A percentile compares a stretch with the other conserved stretches of the same genome.
Evolutionary conservation across 1,284 basidiomycete genomes (phyloP).

Genomic region (Apiotrichum montevideense): DNA sequence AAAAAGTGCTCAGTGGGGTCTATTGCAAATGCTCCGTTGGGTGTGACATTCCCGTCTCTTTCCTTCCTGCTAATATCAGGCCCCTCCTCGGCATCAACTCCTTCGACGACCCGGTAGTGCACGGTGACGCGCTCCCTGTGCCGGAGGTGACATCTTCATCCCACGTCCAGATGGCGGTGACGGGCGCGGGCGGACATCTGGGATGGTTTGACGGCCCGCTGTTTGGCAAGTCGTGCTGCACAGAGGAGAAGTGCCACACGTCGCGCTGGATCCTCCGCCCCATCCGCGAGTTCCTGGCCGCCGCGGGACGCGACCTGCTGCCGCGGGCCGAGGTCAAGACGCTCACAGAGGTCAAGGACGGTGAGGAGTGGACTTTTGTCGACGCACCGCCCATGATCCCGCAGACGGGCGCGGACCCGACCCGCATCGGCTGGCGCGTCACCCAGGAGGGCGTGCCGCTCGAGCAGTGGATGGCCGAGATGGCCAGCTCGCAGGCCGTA

Average conservation of each 20-base stretch:
- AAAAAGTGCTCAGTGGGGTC: neutral
- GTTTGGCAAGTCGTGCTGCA: constrained; percentile 1
- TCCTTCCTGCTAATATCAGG: constrained; percentile 15
- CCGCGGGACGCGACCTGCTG: constrained; percentile 19
- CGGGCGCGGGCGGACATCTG: constrained; percentile 79
- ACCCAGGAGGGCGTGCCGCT: neutral
- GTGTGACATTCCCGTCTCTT: too few relatives aligned
- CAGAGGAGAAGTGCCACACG: constrained; percentile 17
- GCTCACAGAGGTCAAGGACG: neutral
- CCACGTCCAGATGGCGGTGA: constrained; percentile 66
- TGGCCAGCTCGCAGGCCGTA: neutral
- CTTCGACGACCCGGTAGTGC: constrained; percentile 82
- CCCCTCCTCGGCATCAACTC: constrained; percentile 73
- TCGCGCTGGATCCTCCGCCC: constrained; percentile 42
- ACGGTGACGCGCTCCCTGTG: constrained; percentile 51
- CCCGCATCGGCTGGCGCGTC: constrained; percentile 12
- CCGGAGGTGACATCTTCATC: constrained; percentile 56
- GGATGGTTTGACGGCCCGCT: constrained; percentile 75
- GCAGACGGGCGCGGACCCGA: constrained; percentile 9
- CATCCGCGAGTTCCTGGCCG: constrained; percentile 37
- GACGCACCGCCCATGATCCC: neutral
- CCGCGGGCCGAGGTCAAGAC: neutral
- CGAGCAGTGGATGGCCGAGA: neutral
- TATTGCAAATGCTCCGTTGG: neutral
- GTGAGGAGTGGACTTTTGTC: constrained; percentile 9